Percentiles rank a stretch among this genome's conserved stretches.
Conservation (phyloP, 2,329 filamentous ascomycete species). For the Colletotrichum australisinense region DNA sequence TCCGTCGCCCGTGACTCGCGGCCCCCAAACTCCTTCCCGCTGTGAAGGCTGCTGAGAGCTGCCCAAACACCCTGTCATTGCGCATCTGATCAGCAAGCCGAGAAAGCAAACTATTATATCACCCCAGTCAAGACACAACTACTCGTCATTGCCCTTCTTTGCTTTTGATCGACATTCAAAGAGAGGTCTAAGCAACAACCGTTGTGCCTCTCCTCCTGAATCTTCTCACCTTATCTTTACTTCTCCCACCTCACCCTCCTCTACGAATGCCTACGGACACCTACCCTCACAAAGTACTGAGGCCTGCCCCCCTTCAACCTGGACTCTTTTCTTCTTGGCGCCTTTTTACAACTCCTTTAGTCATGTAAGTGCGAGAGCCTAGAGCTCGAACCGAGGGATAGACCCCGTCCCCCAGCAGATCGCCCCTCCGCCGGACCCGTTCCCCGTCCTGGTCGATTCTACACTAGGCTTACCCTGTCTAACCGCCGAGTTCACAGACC, state of each 20-base stretch:
- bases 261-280: not conserved
- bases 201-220: not conserved
- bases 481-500: slow-evolving; percentile 31
- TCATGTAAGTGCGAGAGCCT: slow-evolving; percentile 23
- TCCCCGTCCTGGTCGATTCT: slow-evolving; percentile 15
- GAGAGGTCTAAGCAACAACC: not conserved
- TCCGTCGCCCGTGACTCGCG: slow-evolving; percentile 17
- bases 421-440: slow-evolving; percentile 15
- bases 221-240: not conserved
- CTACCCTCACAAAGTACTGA: not conserved
- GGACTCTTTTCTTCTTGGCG: slow-evolving; percentile 15
- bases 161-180: not conserved
- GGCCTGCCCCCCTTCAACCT: not conserved
- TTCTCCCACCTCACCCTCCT: not conserved
- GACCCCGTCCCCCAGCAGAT: slow-evolving; percentile 20
- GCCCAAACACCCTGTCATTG: not conserved
- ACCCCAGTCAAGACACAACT: not conserved
- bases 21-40: slow-evolving; percentile 29
- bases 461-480: slow-evolving; percentile 28
- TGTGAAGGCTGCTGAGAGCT: slow-evolving; percentile 4
- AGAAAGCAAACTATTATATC: not conserved
- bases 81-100: slow-evolving; percentile 2
- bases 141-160: not conserved
- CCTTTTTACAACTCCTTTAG: slow-evolving; percentile 1
- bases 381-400: slow-evolving; percentile 19